These are phyloP conservation scores for Biscutella auriculata DNA, from an alignment of 441 rosid genomes.

Conservation along the genomic window DNA sequence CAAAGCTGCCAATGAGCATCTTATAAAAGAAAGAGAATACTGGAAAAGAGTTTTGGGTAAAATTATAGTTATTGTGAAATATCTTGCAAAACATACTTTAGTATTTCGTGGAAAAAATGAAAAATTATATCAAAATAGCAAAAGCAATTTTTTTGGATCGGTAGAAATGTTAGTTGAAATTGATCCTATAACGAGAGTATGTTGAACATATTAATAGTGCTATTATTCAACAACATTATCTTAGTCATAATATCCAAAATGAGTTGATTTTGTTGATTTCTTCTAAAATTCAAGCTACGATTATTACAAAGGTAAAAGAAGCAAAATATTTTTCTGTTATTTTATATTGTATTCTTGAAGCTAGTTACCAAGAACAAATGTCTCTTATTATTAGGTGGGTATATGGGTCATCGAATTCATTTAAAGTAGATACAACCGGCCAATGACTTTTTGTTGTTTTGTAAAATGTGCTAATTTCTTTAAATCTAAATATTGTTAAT, in stretches of 20 bases:
- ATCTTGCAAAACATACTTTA: neutral
- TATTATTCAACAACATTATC: neutral
- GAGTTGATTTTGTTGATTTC: neutral
- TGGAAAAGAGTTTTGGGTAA: neutral
- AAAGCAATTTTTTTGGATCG: neutral
- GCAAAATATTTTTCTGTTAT: neutral
- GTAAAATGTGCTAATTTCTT: neutral
- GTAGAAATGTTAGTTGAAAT: neutral
- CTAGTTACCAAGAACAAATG: neutral
- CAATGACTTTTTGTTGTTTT: neutral
- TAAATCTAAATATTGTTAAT: neutral
- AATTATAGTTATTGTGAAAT: neutral
- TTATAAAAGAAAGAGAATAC: neutral
- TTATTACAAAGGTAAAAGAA: neutral
- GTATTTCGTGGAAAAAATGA: neutral
- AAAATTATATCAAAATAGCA: neutral
- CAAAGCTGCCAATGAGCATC: neutral
- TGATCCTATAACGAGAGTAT: neutral
- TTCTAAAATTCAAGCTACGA: neutral
- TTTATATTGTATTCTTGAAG: neutral
- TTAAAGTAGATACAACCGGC: neutral
- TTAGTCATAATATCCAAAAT: neutral
- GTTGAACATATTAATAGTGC: neutral
- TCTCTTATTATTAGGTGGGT: neutral
- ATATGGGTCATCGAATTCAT: neutral